Evolutionary conservation across 371 early-diverging fungal species (phyloP).

Genomic region (Mucor mucedo): DNA sequence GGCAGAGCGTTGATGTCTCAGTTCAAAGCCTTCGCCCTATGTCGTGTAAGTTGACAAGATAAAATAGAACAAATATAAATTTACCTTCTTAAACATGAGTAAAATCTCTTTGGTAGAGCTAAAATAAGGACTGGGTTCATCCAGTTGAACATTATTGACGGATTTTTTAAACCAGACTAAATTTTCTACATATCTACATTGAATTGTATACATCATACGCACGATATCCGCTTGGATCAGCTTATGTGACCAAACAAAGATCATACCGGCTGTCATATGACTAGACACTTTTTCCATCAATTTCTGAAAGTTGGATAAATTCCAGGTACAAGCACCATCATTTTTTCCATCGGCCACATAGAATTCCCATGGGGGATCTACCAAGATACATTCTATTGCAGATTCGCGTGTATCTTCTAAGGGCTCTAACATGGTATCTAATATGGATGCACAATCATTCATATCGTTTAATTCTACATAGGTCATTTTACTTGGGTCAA

Average conservation of each 20-base stretch:
- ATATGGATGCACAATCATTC: conserved; percentile 27
- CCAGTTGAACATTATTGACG: conserved; percentile 54
- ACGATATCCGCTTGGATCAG: conserved; percentile 63
- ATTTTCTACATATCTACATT: conserved; percentile 71
- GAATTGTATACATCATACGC: conserved; percentile 58
- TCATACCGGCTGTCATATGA: conserved; percentile 60
- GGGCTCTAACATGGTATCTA: conserved; percentile 26
- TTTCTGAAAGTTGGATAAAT: conserved; percentile 33
- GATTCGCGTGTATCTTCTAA: conserved; percentile 9
- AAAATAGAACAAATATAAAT: too few relatives aligned
- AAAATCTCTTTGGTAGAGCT: conserved; percentile 45
- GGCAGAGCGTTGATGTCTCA: conserved; percentile 68
- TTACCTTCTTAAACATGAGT: conserved; percentile 62
- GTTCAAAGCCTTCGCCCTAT: conserved; percentile 64
- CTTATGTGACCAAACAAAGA: conserved; percentile 71
- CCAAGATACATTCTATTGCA: conserved; percentile 57
- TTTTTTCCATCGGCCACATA: conserved; percentile 59
- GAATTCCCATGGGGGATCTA: conserved; percentile 72
- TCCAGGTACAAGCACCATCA: conserved; percentile 54
- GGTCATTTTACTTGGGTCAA: conserved; percentile 7
- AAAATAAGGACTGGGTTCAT: conserved; percentile 44
- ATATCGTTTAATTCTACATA: conserved; percentile 31
- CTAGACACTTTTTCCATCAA: conserved; percentile 54
- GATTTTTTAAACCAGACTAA: conserved; percentile 70
- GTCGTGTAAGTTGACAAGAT: too few relatives aligned